phyloP scores from a whole-genome alignment of 495 filamentous ascomycete genomes.

The Penicillium simplicissimum region DNA sequence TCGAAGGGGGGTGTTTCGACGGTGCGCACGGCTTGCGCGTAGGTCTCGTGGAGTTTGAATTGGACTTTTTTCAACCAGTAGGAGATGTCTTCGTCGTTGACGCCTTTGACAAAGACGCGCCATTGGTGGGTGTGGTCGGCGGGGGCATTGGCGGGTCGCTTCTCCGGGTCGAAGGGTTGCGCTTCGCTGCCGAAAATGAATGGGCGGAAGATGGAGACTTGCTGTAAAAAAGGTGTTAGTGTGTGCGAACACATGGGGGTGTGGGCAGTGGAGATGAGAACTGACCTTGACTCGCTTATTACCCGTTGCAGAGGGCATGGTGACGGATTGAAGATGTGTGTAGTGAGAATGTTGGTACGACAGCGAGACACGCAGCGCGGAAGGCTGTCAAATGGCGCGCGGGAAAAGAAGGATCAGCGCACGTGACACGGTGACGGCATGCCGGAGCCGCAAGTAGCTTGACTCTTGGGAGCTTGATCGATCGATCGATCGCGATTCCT shows the following conservation, averaged over 20 bases:
- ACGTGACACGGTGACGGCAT: slow-evolving; percentile 30
- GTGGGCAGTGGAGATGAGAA: not conserved
- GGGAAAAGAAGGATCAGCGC: slow-evolving; percentile 13
- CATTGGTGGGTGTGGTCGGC: slow-evolving; percentile 92
- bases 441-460: slow-evolving; percentile 18
- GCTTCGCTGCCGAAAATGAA: slow-evolving; percentile 84
- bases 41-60: slow-evolving; percentile 96
- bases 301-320: slow-evolving; percentile 57
- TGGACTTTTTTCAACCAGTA: slow-evolving; percentile 97
- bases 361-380: slow-evolving; percentile 10
- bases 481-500: slow-evolving; percentile 2
- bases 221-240: slow-evolving; percentile 44
- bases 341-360: not conserved
- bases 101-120: slow-evolving; percentile 86
- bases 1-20: slow-evolving; percentile 77
- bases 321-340: slow-evolving; percentile 9
- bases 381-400: slow-evolving; percentile 3
- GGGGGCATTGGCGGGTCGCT: slow-evolving; percentile 59
- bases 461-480: slow-evolving; percentile 11
- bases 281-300: slow-evolving; percentile 61
- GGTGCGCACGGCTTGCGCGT: slow-evolving; percentile 80
- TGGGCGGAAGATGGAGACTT: slow-evolving; percentile 71
- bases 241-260: not conserved
- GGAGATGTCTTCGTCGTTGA: slow-evolving; percentile 83
- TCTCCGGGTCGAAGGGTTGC: slow-evolving; percentile 68